Evolutionary conservation across 257 asterid species (phyloP).

Genomic region (Galeopsis tetrahit): DNA sequence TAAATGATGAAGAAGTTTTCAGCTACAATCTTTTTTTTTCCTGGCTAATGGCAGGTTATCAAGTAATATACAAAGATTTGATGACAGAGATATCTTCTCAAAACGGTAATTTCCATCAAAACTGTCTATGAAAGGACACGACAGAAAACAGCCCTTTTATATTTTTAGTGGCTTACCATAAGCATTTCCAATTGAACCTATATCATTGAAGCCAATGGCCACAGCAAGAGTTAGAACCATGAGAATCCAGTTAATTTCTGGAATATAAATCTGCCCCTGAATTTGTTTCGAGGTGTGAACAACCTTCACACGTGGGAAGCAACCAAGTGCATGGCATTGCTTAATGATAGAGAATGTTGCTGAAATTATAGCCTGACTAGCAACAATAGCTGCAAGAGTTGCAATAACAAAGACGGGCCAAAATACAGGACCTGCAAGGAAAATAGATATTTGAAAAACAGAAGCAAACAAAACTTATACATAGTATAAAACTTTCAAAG

Average conservation of each 20-base stretch:
- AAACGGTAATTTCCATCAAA: neutral
- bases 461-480: neutral
- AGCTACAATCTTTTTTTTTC: neutral
- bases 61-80: neutral
- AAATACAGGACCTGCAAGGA: conserved; percentile 52
- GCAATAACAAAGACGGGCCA: conserved; percentile 81
- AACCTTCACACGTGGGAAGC: conserved; percentile 81
- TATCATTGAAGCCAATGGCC: conserved; percentile 65
- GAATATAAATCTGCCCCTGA: conserved; percentile 72
- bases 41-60: neutral
- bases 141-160: neutral
- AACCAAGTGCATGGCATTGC: conserved; percentile 73
- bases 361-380: conserved; percentile 74
- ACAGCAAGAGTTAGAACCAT: conserved; percentile 75
- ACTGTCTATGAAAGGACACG: neutral
- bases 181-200: conserved; percentile 67
- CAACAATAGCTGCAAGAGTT: conserved; percentile 72
- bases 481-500: too few relatives aligned
- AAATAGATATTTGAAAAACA: conserved; percentile 31
- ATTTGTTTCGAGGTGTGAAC: conserved; percentile 78
- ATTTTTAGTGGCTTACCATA: conserved; percentile 53
- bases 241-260: conserved; percentile 79
- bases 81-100: neutral
- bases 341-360: conserved; percentile 78
- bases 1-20: neutral